phyloP scores from a whole-genome alignment of 768 basidiomycete species.

The Lentinus brumalis region DNA sequence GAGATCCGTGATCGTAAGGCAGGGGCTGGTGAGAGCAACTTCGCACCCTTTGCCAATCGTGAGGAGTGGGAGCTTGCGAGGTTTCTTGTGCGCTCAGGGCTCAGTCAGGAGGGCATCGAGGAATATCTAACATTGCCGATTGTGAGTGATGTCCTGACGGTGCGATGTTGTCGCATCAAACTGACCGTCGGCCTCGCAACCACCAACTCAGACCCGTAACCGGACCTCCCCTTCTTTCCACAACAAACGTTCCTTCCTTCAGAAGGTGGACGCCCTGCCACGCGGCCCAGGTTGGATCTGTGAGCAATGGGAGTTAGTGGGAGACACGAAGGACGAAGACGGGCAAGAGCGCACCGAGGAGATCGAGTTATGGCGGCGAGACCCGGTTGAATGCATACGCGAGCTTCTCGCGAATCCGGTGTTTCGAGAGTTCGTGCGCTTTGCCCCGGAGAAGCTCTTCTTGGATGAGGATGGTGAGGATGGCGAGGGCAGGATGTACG shows the following conservation, averaged over 20 bases:
- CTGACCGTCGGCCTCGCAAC: not conserved
- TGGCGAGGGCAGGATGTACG: conserved; percentile 19
- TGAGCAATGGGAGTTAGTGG: conserved; percentile 15
- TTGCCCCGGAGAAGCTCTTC: conserved; percentile 20
- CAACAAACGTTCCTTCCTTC: conserved; percentile 26
- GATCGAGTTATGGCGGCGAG: conserved; percentile 27
- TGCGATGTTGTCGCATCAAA: too few relatives aligned
- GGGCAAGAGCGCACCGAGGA: conserved; percentile 9
- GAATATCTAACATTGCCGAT: conserved; percentile 34
- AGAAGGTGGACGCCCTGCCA: conserved; percentile 32
- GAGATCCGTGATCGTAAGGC: not conserved
- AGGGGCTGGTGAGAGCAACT: not conserved
- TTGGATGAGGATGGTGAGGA: conserved; percentile 21
- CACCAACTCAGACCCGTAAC: conserved; percentile 18
- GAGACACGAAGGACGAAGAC: conserved; percentile 14
- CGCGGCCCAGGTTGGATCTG: conserved; percentile 29
- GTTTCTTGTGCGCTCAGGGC: conserved; percentile 35
- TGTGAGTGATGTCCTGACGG: conserved; percentile 22
- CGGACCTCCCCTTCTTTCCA: conserved; percentile 27
- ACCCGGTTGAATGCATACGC: conserved; percentile 31
- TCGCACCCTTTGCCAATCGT: conserved; percentile 31
- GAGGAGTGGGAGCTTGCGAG: conserved; percentile 37
- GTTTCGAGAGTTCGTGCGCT: conserved; percentile 32
- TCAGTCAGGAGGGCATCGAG: conserved; percentile 30
- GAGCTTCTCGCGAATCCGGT: conserved; percentile 32